These are phyloP conservation scores for Phtheirospermum japonicum DNA, from an alignment of 257 asterid species.

Conservation along the genomic window DNA sequence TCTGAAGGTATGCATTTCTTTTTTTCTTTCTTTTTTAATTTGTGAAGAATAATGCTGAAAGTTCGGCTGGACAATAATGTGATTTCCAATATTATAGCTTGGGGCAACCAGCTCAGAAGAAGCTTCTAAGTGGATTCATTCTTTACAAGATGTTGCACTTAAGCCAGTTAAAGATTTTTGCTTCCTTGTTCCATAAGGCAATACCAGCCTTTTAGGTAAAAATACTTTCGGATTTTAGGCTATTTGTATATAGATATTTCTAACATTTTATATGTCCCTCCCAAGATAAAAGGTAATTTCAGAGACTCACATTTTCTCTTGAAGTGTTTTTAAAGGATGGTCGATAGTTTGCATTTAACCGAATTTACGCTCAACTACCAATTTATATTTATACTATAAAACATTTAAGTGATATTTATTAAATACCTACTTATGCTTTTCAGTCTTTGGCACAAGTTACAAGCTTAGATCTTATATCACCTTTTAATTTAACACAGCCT, in stretches of 20 bases:
- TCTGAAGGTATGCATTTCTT: constrained; percentile 56
- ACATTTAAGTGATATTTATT: not conserved
- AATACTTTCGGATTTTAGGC: not conserved
- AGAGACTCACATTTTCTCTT: not conserved
- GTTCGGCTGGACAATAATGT: constrained; percentile 6
- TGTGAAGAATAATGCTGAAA: not conserved
- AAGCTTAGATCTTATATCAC: constrained; percentile 19
- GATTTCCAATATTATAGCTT: constrained; percentile 43
- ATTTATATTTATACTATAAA: not conserved
- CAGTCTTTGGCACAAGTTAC: not conserved
- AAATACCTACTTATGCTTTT: not conserved
- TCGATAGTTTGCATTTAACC: not conserved
- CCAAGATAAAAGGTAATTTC: not conserved
- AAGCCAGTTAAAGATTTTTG: constrained; percentile 45
- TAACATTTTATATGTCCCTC: not conserved
- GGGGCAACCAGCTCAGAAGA: constrained; percentile 91
- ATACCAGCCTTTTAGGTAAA: constrained; percentile 82
- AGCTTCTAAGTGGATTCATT: constrained; percentile 71
- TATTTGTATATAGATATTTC: constrained; percentile 1
- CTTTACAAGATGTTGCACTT: constrained; percentile 60
- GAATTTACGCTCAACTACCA: too few relatives aligned
- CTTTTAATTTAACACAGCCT: constrained; percentile 40
- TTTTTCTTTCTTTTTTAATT: not conserved
- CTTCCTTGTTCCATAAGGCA: constrained; percentile 49
- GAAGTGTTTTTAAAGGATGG: not conserved